A percentile compares a stretch with the other conserved stretches of the same genome.
phyloP scores from a whole-genome alignment of 169 alveolate species.

The Plasmodium knowlesi region DNA sequence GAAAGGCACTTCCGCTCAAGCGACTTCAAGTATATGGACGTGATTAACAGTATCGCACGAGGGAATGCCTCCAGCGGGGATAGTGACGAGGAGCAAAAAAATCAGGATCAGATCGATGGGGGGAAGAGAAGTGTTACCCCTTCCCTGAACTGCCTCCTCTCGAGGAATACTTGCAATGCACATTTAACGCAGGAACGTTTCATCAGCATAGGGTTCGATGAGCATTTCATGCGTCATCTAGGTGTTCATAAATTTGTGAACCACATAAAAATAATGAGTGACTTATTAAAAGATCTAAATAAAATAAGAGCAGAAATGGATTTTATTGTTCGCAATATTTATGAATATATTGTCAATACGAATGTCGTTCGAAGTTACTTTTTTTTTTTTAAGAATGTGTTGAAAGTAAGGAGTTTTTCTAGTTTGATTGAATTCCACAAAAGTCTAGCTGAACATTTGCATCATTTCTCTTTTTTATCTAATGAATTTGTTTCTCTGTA shows the following conservation, averaged over 20 bases:
- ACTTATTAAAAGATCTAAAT: conserved; percentile 15
- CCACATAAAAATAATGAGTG: conserved; percentile 24
- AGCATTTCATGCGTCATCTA: neutral
- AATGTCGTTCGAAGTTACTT: conserved; percentile 24
- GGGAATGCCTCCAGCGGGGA: neutral
- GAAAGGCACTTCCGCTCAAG: neutral
- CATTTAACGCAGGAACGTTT: conserved; percentile 1
- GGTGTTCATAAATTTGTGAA: neutral
- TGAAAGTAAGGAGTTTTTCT: neutral
- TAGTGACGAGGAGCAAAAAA: neutral
- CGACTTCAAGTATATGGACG: conserved; percentile 37
- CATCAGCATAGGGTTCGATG: conserved; percentile 28
- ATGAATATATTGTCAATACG: conserved; percentile 40
- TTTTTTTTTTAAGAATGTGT: conserved; percentile 25
- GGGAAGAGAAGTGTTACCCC: neutral
- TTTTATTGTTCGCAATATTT: neutral
- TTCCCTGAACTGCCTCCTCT: neutral
- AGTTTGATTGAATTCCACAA: conserved; percentile 15
- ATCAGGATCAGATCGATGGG: neutral
- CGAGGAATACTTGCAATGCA: neutral
- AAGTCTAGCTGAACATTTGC: conserved; percentile 5
- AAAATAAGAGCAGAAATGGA: conserved; percentile 48
- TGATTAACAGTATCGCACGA: conserved; percentile 17
- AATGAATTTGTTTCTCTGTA: neutral
- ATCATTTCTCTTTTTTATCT: conserved; percentile 24